Base-by-base conservation (phyloP, 2,329 filamentous ascomycete genomes). In the Mariannaea elegans region DNA sequence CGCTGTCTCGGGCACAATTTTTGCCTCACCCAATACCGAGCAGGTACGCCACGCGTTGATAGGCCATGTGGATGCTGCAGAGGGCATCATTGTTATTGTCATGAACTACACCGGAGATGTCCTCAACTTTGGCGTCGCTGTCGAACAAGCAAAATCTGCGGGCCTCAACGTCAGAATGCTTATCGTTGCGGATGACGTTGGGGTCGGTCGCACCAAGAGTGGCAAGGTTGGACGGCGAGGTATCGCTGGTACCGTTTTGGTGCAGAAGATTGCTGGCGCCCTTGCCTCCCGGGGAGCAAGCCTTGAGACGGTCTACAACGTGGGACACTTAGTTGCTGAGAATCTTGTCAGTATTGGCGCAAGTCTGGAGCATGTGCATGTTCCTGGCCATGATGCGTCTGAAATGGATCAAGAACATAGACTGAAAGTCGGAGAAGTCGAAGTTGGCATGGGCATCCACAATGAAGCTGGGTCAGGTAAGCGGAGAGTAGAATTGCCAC, bases 41-140 rank as follows among this genome's bases (percentile, higher is more conserved):
- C 87, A 90, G 72, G 82, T 90, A 16, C 13, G 34, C 19, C 32
- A 27, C 14, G 51, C 51, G 10, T 48, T 52, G 6, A 49, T 19
- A 7, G 16, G 34, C 8, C 21, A 23, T 1, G 45, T 59, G 21
- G 38, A 45, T 19, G 45, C 32, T 12, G 12, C 7, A 1, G 13
- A 13, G 16, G 48, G 54, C 14, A 23, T 16, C 19, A 13, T 90
- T 23, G 82, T 90, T 14, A 80, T 90, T n/a, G 84, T 88, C 7
- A 89, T 88, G 84, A 90, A 90, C 72, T 88, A 88, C 67, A 88
- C 85, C 4, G 83, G 82, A 9, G 83, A 84, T 69, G 81, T 89
- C 38, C 75, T 90, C 61, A 87, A 90, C 74, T 90, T 89, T 66
- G 87, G 87, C 29, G 85, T 90, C 79, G 87, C 85, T 1, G 84